Percentiles rank a stretch among this genome's conserved stretches.
Evolutionary conservation across 306 rosid species (phyloP).

Genomic region (Pterocarpus macrocarpus): DNA sequence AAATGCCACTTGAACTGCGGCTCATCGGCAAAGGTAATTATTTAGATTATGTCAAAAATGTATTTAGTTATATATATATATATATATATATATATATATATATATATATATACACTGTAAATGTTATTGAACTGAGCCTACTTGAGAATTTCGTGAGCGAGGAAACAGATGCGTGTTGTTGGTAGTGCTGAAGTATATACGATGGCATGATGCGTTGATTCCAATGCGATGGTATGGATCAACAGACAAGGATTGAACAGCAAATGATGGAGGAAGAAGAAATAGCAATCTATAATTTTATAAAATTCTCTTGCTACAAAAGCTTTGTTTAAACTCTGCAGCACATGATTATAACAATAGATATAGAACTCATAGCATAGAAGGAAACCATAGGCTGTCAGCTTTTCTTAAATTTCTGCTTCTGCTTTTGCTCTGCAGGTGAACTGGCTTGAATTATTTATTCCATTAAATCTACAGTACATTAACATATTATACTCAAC

Average conservation of each 20-base stretch:
- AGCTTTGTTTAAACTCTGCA: neutral
- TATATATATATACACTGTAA: too few relatives aligned
- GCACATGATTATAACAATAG: conserved; percentile 9
- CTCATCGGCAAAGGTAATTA: too few relatives aligned
- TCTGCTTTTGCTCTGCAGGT: neutral
- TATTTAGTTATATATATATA: too few relatives aligned
- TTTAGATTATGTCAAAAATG: too few relatives aligned
- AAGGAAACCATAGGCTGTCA: conserved; percentile 11
- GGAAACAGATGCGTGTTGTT: too few relatives aligned
- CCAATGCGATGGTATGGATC: neutral
- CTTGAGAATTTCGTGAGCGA: too few relatives aligned
- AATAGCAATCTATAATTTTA: conserved; percentile 10
- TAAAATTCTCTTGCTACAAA: conserved; percentile 11
- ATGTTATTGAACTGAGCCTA: too few relatives aligned
- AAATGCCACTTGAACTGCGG: too few relatives aligned
- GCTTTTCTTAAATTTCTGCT: conserved; percentile 30
- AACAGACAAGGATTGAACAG: neutral
- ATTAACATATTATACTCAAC: neutral
- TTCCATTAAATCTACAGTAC: conserved; percentile 7
- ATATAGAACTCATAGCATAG: neutral
- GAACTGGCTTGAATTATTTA: conserved; percentile 42
- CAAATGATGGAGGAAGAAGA: neutral
- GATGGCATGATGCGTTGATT: too few relatives aligned
- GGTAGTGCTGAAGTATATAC: too few relatives aligned
- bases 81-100: too few relatives aligned